These are phyloP conservation scores for Globomyces sp. DNA, from an alignment of 371 early-diverging fungal species.

Conservation along the genomic window DNA sequence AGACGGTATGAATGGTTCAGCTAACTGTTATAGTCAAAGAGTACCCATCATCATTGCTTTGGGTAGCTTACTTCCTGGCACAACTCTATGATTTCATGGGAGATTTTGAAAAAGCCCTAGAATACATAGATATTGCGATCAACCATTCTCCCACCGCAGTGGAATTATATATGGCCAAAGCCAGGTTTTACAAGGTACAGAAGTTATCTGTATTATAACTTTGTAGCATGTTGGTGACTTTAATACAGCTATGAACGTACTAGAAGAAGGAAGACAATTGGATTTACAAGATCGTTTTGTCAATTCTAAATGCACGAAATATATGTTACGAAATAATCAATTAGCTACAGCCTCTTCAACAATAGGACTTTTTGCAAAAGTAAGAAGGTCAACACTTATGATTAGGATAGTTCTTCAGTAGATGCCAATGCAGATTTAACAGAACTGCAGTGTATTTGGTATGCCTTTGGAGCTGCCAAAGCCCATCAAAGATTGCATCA, in stretches of 20 bases:
- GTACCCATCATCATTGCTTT: constrained; percentile 77
- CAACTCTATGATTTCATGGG: constrained; percentile 76
- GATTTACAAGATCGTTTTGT: constrained; percentile 94
- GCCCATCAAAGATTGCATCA: constrained; percentile 66
- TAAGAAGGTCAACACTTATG: constrained; percentile 16
- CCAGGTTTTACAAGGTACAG: constrained; percentile 78
- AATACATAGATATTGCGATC: constrained; percentile 77
- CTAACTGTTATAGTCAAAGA: constrained; percentile 43
- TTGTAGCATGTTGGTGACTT: constrained; percentile 71
- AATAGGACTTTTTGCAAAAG: constrained; percentile 74
- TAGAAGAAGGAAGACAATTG: constrained; percentile 85
- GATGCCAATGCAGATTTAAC: constrained; percentile 77
- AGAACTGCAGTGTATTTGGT: constrained; percentile 93
- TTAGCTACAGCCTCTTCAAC: constrained; percentile 81
- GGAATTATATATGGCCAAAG: constrained; percentile 90
- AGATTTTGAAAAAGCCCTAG: constrained; percentile 67
- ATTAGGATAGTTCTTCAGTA: constrained; percentile 60
- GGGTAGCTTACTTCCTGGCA: constrained; percentile 87
- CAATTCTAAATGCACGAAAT: constrained; percentile 94
- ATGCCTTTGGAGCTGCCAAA: constrained; percentile 70
- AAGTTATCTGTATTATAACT: constrained; percentile 18
- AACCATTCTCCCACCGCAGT: constrained; percentile 83
- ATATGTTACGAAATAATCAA: constrained; percentile 81
- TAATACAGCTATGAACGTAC: constrained; percentile 61
- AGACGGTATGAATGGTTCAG: constrained; percentile 27